Base-by-base conservation (phyloP, 2,329 filamentous ascomycete species). In the Keithomyces neogunnii region DNA sequence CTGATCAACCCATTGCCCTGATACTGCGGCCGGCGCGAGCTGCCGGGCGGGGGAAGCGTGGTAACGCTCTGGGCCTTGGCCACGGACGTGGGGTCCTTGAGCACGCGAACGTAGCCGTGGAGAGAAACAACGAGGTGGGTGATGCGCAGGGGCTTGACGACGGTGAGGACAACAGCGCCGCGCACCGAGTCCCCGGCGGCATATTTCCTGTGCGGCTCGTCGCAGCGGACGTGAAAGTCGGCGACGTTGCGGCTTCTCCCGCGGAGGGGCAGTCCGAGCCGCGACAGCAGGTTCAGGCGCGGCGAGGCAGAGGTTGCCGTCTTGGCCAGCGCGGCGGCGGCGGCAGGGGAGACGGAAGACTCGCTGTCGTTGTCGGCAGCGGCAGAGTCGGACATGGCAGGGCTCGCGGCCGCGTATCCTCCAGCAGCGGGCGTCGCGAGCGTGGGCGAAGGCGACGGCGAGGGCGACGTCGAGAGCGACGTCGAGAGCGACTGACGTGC, bases 51-150 rank as follows among this genome's bases (percentile, higher is more conserved):
- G 28, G 69, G 63, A 28, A 73, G 64, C 5, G 72, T 69, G 45
- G 73, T 72, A 55, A 70, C 60, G 50, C 68, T 65, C 49, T 76
- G 71, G 51, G 76, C 74, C 53, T 77, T 78, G 55, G 73, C 70
- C 50, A 78, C 76, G 46, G 76, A 76, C 45, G 77, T 77, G 38
- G 81, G 77, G 58, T 82, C 85, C 68, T 88, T 89, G 71, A 83
- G 88, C 45, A 91, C 86, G 62, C 88, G 84, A 51, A 89, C 86
- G 65, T 84, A 89, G 54, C 88, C 88, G 65, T 89, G 86, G 50
- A 93, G 72, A 54, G 83, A 81, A 55, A 92, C 85, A 9, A 86
- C 87, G 47, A 93, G 74, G 70, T 93, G 88, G 6, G 88, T 92
- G 60, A 93, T 81, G 59, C 86, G 78, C 55, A 89, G 70, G 19